Evolutionary conservation across 73 alveolate species (phyloP).

Genomic region (Blepharisma stoltei): DNA sequence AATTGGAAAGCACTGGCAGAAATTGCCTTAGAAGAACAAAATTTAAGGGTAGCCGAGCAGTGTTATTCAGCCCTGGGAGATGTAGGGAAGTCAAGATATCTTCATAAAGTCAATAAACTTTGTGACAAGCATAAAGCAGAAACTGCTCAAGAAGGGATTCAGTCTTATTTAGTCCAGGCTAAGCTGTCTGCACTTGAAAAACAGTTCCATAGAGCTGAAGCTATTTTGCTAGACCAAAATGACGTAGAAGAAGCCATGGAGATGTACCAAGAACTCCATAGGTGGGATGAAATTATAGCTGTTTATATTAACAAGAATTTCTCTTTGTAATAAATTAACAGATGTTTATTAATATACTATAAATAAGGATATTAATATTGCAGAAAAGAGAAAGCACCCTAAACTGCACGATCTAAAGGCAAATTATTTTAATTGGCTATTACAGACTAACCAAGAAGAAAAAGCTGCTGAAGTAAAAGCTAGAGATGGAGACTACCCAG

Average conservation of each 20-base stretch:
- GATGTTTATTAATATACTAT: not conserved
- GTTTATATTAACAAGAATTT: too few species aligned
- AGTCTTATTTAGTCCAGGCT: constrained; percentile 95
- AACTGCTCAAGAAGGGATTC: constrained; percentile 89
- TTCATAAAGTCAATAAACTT: constrained; percentile 61
- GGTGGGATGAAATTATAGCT: constrained; percentile 91
- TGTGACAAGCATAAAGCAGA: constrained; percentile 48
- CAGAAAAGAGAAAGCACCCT: constrained; percentile 99
- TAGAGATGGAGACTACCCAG: constrained; percentile 95
- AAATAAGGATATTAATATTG: too few species aligned
- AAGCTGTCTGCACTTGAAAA: constrained; percentile 97
- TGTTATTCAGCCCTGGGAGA: constrained; percentile 99
- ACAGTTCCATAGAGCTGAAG: constrained; percentile 99
- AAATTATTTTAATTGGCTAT: constrained; percentile 97
- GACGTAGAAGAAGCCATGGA: constrained; percentile 99
- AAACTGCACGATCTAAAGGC: constrained; percentile 90
- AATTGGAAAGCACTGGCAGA: constrained; percentile 97
- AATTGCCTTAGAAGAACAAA: constrained; percentile 93
- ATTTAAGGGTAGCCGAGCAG: constrained; percentile 98
- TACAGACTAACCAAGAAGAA: constrained; percentile 96
- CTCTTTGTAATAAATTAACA: not conserved
- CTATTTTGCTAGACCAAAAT: constrained; percentile 94
- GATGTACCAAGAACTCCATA: constrained; percentile 98
- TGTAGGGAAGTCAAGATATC: constrained; percentile 94
- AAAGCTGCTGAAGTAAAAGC: constrained; percentile 99